A percentile compares a stretch with the other conserved stretches of the same genome.
These are phyloP conservation scores for Geranium incanum DNA, from an alignment of 441 rosid genomes.

Conservation along the genomic window DNA sequence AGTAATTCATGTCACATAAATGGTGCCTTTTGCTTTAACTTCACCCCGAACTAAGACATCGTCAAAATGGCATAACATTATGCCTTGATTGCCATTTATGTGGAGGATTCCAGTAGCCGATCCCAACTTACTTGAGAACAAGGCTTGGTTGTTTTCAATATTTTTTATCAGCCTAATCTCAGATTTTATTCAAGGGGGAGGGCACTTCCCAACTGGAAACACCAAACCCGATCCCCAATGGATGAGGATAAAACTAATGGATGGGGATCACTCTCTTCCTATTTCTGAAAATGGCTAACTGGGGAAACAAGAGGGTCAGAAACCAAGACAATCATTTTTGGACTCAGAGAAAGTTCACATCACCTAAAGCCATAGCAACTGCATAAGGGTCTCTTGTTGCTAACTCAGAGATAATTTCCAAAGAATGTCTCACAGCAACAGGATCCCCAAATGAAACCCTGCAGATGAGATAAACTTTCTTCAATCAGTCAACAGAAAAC, in stretches of 20 bases:
- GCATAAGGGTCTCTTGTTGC: constrained; percentile 89
- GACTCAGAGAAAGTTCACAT: background rate
- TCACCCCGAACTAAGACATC: background rate
- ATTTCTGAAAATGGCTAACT: background rate
- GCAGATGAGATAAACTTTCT: constrained; percentile 23
- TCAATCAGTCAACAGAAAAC: background rate
- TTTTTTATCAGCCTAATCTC: background rate
- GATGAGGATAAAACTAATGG: background rate
- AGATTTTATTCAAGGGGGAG: no score
- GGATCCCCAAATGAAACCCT: constrained; percentile 94
- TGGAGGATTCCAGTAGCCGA: background rate
- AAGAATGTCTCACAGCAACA: constrained; percentile 94
- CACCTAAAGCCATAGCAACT: constrained; percentile 95
- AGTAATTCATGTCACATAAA: background rate
- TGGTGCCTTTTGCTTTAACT: background rate
- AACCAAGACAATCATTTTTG: background rate
- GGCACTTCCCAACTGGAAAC: no score
- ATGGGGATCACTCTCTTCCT: background rate
- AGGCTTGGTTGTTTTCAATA: background rate
- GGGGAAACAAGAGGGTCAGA: background rate
- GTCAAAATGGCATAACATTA: background rate
- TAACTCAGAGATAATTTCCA: constrained; percentile 80
- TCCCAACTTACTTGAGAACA: background rate
- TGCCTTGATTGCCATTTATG: background rate
- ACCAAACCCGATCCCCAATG: background rate